Evolutionary conservation across 495 filamentous ascomycete genomes (phyloP).

Genomic region (Poronia punctata): DNA sequence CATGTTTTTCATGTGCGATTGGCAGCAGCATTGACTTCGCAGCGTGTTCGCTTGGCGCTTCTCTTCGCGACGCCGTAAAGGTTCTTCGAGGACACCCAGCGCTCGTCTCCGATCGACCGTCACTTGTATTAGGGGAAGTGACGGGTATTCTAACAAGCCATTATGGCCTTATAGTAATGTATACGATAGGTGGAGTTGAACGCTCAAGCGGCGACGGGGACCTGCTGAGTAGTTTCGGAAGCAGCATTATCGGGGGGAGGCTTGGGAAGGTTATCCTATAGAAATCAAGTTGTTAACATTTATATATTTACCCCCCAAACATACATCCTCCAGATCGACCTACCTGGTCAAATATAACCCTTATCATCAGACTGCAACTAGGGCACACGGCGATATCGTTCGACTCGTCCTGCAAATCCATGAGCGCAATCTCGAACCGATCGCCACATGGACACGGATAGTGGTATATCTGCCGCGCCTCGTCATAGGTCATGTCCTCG

Average conservation of each 20-base stretch:
- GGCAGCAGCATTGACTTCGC: background rate
- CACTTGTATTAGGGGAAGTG: background rate
- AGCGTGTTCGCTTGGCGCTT: background rate
- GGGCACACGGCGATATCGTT: conserved; percentile 93
- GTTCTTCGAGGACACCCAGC: too few relatives aligned
- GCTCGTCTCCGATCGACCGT: too few relatives aligned
- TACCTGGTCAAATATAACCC: conserved; percentile 86
- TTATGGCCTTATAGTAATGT: background rate
- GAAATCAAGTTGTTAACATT: conserved; percentile 3
- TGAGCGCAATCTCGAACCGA: conserved; percentile 85
- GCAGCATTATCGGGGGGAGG: conserved; percentile 21
- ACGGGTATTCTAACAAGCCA: background rate
- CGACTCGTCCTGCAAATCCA: conserved; percentile 70
- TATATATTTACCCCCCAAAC: too few relatives aligned
- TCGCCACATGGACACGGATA: conserved; percentile 97
- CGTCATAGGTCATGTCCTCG: conserved; percentile 96
- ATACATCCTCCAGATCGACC: conserved; percentile 32
- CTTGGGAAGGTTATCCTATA: conserved; percentile 31
- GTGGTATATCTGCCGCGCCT: conserved; percentile 76
- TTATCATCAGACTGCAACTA: conserved; percentile 92
- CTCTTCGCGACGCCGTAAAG: conserved; percentile 1
- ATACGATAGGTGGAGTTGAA: background rate
- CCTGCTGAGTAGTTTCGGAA: conserved; percentile 15
- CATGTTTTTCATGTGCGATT: background rate
- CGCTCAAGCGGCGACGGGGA: conserved; percentile 23